A percentile compares a stretch with the other conserved stretches of the same genome.
These are phyloP conservation scores for Botrytis squamosa DNA, from an alignment of 2,329 filamentous ascomycete genomes.

Conservation along the genomic window DNA sequence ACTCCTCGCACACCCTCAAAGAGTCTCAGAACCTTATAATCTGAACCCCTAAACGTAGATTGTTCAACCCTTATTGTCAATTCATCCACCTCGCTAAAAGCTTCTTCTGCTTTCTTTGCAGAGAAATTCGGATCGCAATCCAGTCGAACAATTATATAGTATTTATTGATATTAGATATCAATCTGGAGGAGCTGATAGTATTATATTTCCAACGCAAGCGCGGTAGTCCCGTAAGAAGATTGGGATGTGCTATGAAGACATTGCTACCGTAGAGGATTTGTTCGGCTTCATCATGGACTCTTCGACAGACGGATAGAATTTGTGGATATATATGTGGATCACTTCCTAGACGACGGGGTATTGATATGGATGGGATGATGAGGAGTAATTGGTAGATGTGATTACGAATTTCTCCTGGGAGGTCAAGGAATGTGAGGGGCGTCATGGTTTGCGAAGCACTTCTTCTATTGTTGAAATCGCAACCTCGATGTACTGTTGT, in stretches of 20 bases:
- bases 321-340: constrained; percentile 38
- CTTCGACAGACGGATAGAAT: constrained; percentile 30
- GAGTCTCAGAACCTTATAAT: constrained; percentile 44
- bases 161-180: constrained; percentile 43
- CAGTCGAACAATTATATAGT: constrained; percentile 47
- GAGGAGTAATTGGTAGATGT: constrained; percentile 49
- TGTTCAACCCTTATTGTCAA: constrained; percentile 52
- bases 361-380: constrained; percentile 30
- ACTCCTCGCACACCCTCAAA: constrained; percentile 49
- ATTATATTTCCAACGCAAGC: constrained; percentile 40
- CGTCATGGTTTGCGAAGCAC: constrained; percentile 21
- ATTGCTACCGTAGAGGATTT: constrained; percentile 50
- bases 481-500: neutral
- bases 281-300: constrained; percentile 34
- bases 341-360: constrained; percentile 24
- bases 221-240: constrained; percentile 47
- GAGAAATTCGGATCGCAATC: constrained; percentile 51
- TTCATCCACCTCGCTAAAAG: constrained; percentile 47
- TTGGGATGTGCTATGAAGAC: constrained; percentile 50
- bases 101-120: constrained; percentile 40
- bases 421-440: constrained; percentile 41
- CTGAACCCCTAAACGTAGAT: constrained; percentile 44
- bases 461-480: neutral
- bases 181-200: constrained; percentile 41
- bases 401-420: constrained; percentile 59